phyloP scores from a whole-genome alignment of 2,329 filamentous ascomycete genomes.

The Fusarium sp. region DNA sequence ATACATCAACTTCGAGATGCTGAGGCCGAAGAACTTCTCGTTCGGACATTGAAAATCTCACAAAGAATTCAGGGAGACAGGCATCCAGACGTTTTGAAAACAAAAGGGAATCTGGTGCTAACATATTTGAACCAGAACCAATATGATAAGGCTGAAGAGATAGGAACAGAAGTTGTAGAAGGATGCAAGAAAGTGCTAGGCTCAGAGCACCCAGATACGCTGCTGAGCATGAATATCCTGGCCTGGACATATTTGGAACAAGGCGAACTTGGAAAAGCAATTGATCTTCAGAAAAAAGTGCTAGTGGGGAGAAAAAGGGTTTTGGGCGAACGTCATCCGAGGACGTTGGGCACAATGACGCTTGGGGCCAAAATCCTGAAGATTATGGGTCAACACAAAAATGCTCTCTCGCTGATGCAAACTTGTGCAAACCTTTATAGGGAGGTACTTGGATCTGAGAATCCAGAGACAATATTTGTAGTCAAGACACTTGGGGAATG shows the following conservation, averaged over 20 bases:
- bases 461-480: neutral
- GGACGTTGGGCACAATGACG: accelerated
- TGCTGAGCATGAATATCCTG: accelerated
- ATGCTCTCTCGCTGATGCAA: neutral
- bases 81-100: accelerated
- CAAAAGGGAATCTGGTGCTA: accelerated
- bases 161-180: accelerated
- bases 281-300: neutral
- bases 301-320: accelerated
- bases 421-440: neutral
- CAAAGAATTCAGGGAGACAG: accelerated
- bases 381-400: neutral
- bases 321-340: neutral
- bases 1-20: accelerated
- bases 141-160: neutral
- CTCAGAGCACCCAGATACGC: accelerated
- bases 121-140: accelerated
- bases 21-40: neutral
- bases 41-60: accelerated
- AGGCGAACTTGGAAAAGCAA: neutral
- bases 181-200: accelerated
- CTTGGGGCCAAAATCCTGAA: neutral
- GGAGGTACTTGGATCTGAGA: neutral
- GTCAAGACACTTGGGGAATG: neutral
- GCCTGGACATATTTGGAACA: accelerated